Evolutionary conservation across 2,329 filamentous ascomycete genomes (phyloP), one percentile per base, ranked within the genome.

Genomic region (Diaporthe sp.): DNA sequence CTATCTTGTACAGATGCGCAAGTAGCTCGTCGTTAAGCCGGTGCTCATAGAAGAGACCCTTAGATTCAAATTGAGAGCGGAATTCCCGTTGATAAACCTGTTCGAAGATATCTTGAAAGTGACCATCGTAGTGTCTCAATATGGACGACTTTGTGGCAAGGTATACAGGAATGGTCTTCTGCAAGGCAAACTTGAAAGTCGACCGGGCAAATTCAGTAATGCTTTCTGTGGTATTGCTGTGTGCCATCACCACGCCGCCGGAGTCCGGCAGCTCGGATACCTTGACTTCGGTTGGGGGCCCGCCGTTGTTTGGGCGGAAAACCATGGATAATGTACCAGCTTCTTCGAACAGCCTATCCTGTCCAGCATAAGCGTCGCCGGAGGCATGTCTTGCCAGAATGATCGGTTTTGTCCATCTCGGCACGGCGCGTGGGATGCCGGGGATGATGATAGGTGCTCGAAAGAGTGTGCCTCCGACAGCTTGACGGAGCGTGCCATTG

Each of bases 91-190:
- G 94, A 87, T 96, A 99, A 82, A 98, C 92, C 82, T 97, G 94
- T 90, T 99, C 94, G 92, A 99, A 99, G 85, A 98, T 97, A 83
- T 99, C 97, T 92, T 98, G 98, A 92, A 99, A 99, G 81, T 94
- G 92, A 73, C 96, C 96, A 84, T 99, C 96, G 87, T 99, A 99
- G 86, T 96, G 96, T 90, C 98, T 99, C 80, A 99, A 88, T 81
- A 99, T 98, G 80, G 96, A 98, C 90, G 98, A 98, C 94, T 99
- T 99, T 86, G 96, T 99, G 90, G 95, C 98, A 96, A 98, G 97
- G 90, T 98, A 99, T 82, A 99, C 89, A n/a, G 96, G 96, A 79
- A 98, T 88, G 78, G 89, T 89, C 91, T 98, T 97, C 85, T 92
- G 89, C 61, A 98, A 87, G 47, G 97, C 96, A 80, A 98, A 91